Evolutionary conservation across 106 monocot genomes (phyloP), one percentile per base, ranked within the genome.

Genomic region (Alisma plantagoaquatica): DNA sequence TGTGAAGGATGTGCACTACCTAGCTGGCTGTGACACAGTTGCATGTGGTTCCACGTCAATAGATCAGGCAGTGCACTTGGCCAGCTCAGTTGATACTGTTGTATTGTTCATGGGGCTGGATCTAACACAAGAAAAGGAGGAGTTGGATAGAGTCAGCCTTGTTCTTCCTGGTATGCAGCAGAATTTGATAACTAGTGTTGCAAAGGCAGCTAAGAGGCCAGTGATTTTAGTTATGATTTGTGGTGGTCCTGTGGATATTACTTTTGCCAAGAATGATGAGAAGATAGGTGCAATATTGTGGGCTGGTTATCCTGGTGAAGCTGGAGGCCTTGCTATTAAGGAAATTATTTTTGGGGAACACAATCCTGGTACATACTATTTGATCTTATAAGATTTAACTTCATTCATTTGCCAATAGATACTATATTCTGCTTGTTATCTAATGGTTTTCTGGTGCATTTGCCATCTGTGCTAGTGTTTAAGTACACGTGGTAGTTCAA

Each of bases 301-400:
- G 94, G 94, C 65, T n/a, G 94, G 94, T 24, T 94, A 94, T 71
- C 94, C 94, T 44, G 94, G 94, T 23, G 73, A 94, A 72, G 87
- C 87, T 58, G 94, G 94, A 17, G 87, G 83, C 41, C 43, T 60
- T 31, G 94, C 94, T 0, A 77, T 88, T 27, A 71, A 72, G 2
- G 69, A 84, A 23, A 47, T 84, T 23, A 31, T 94, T 25, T 94
- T 94, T 48, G 94, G 94, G 31, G 73, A 77, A 51, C 87, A 94
- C 24, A 94, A 88, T 69, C 94, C 94, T 77, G 80, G 94, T 94
- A 20, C 65, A 3, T 26, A 49, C 20, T 57, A 15, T 3, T 33
- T 7, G 15, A 43, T 45, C 12, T 15, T 17, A 14, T 21, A n/a
- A n/a, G n/a, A n/a, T n/a, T n/a, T n/a, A n/a, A n/a, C n/a, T n/a